Evolutionary conservation across 1,284 basidiomycete species (phyloP), one percentile per base, ranked within the genome.

Genomic region (Melampsora americana): DNA sequence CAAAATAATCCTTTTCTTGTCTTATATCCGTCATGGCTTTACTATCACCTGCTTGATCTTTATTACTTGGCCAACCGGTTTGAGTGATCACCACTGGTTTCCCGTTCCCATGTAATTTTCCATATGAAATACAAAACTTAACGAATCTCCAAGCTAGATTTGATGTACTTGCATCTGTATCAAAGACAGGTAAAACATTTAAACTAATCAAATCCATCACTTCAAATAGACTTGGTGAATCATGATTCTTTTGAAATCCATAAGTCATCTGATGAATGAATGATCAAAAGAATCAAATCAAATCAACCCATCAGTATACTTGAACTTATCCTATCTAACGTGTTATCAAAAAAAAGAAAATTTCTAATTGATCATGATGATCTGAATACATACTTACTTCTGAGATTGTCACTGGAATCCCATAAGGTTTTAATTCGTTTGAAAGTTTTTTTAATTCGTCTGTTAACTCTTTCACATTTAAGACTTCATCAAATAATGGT

Each of bases 151-250:
- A 90, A 0, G 89, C 84, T 16, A 87, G 79, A 74, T 85, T 84
- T 87, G 88, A 88, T 18, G 84, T 88, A 0, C 87, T 87, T 42
- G 89, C 89, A 50, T 84, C 65, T 67, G 84, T 81, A 16, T 86
- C 85, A 81, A 92, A 91, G 84, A 90, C 91, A 5, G 90, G 90
- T 56, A 91, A 83, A 84, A 90, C 89, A 80, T 92, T 78, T 0
- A 86, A 86, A 78, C 90, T 88, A 77, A 92, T 87, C 48, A 86
- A 85, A 80, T 91, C 89, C 35, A 90, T 84, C 0, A 88, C 87
- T 77, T 87, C 83, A 69, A 92, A 84, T 20, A 91, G 87, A 3
- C 70, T 32, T n/a, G 74, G 78, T 0, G 77, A 64, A 46, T 66
- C n/a, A 4, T 66, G 5, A 26, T 42, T 16, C 12, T n/a, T 26